Base-by-base conservation (phyloP, 306 rosid species). In the Mimosa pudica region DNA sequence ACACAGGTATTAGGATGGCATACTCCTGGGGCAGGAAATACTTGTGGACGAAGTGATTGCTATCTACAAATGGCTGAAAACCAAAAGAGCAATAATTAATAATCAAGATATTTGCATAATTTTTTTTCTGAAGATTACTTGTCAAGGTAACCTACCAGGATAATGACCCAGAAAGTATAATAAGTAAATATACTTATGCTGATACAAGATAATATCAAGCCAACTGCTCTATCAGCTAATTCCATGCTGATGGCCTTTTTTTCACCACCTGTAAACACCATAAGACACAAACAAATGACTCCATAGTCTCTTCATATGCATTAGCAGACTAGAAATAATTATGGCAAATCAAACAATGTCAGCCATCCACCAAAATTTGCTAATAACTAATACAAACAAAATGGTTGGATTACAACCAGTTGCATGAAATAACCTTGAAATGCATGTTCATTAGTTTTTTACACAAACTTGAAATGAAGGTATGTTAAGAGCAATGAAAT, bases 51-150 rank as follows among this genome's bases (percentile, higher is more conserved):
- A 95, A 95, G 82, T 95, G 93, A 87, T 90, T 95, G 47, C 80
- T 86, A 80, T 95, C 95, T 61, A 95, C 99, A 82, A 95, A 95
- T n/a, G 98, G 99, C 99, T 95, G 98, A 84, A 88, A 84, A 48
- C 78, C 62, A 81, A 76, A 75, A 73, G 8, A 82, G 38, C 78
- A 18, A 69, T 51, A 35, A 83, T 70, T 71, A 42, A 33, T 60
- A 78, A 60, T 35, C 32, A 7, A 10, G 5, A 52, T 47, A 58
- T 65, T 18, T 60, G 32, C 20, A 66, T 65, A 45, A 18, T 30
- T 67, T 51, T 14, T 4, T 46, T 73, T 38, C 67, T 46, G 42
- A 67, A 71, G 16, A 61, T 36, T 73, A 82, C 51, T 48, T 70
- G 62, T 63, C 24, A 35, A 77, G 74, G 17, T 69, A 83, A 83